phyloP scores from a whole-genome alignment of 2,329 filamentous ascomycete species.

The Orbilia brochopaga region DNA sequence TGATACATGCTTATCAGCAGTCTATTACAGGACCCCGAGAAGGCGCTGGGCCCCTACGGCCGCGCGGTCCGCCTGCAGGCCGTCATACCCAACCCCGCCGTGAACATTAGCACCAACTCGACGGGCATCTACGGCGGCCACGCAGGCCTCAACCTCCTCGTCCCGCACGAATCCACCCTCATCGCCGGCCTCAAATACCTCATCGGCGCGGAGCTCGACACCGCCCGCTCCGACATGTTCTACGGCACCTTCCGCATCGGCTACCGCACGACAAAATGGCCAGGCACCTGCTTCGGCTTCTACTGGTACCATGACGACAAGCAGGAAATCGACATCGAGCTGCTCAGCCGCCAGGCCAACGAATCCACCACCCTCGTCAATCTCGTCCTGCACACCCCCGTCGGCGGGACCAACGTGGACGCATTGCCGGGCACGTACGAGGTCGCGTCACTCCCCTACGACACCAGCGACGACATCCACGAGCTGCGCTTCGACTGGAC shows the following conservation, averaged over 20 bases:
- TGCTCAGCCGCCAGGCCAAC: constrained; percentile 71
- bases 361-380: constrained; percentile 65
- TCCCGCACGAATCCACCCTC: constrained; percentile 58
- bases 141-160: constrained; percentile 66
- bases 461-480: constrained; percentile 70
- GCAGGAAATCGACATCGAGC: constrained; percentile 81
- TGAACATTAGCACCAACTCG: constrained; percentile 59
- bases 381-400: constrained; percentile 74
- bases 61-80: constrained; percentile 68
- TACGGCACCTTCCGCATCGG: constrained; percentile 73
- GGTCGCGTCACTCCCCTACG: constrained; percentile 68
- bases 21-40: constrained; percentile 64
- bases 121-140: constrained; percentile 61
- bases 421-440: constrained; percentile 68
- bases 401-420: constrained; percentile 66
- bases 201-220: constrained; percentile 69
- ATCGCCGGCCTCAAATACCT: constrained; percentile 63
- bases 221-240: constrained; percentile 67
- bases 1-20: no score
- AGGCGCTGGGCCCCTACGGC: constrained; percentile 66
- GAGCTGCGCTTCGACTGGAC: constrained; percentile 82
- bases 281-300: constrained; percentile 77
- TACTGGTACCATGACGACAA: constrained; percentile 84
- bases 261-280: constrained; percentile 68
- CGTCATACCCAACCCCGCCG: constrained; percentile 64